Evolutionary conservation across 2,329 filamentous ascomycete genomes (phyloP).

Genomic region (Colletotrichum plurivorum): DNA sequence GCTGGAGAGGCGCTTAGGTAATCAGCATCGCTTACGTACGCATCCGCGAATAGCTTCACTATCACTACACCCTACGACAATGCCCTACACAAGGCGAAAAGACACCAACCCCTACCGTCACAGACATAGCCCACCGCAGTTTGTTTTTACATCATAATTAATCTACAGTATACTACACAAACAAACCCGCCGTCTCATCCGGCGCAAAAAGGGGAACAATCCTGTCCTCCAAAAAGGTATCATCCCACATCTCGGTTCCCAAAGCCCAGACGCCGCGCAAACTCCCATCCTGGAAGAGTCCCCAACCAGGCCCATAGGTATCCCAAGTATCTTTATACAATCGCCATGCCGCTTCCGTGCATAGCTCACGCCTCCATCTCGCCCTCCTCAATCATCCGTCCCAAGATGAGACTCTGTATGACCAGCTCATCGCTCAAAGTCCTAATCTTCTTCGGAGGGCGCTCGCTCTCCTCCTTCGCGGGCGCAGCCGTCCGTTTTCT

Average conservation of each 20-base stretch:
- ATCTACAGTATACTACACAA: no score
- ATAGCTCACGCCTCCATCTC: constrained; percentile 52
- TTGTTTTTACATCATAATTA: no score
- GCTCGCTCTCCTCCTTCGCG: constrained; percentile 43
- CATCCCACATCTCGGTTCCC: background rate
- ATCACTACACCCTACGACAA: no score
- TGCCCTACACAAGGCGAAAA: no score
- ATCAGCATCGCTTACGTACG: no score
- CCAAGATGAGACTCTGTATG: constrained; percentile 92
- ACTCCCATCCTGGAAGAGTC: background rate
- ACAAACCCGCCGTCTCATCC: no score
- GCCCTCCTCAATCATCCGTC: constrained; percentile 78
- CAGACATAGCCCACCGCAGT: no score
- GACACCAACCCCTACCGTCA: no score
- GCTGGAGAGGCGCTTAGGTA: no score
- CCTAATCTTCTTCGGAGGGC: constrained; percentile 67
- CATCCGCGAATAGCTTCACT: no score
- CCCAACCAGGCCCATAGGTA: no score
- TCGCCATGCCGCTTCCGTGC: background rate
- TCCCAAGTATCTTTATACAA: background rate
- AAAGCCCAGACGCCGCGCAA: background rate
- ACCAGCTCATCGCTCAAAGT: constrained; percentile 89
- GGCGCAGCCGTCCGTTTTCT: constrained; percentile 50
- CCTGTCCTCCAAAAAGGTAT: constrained; percentile 4
- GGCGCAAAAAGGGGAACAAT: no score